Percentiles rank a stretch among this genome's conserved stretches.
Evolutionary conservation across 2,329 filamentous ascomycete species (phyloP).

Genomic region (Ceratocystis cubensis): DNA sequence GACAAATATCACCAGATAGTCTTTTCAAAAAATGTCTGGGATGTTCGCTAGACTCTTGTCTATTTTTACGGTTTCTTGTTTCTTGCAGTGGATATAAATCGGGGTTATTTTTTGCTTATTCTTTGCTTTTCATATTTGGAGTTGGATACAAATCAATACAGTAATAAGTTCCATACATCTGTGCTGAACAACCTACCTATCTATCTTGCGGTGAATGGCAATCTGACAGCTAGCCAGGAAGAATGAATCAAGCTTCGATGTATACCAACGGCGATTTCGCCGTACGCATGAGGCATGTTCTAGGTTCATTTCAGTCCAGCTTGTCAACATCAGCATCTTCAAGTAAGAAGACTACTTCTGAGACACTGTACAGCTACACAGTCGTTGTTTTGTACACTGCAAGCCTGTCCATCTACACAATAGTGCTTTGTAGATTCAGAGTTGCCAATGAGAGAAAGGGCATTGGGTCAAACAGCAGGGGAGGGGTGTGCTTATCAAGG

Average conservation of each 20-base stretch:
- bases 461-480: background rate
- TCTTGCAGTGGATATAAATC: conserved; percentile 2
- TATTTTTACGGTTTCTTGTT: background rate
- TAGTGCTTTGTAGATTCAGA: background rate
- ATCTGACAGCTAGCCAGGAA: too few species aligned
- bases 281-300: too few species aligned
- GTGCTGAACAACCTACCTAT: too few species aligned
- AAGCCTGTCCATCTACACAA: background rate
- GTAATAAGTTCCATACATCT: background rate
- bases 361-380: background rate
- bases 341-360: too few species aligned
- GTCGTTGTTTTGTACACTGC: background rate
- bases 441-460: background rate
- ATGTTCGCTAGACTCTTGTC: background rate
- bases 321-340: too few species aligned
- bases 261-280: too few species aligned
- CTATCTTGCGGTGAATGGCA: too few species aligned
- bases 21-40: background rate
- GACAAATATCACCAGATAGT: conserved; percentile 1
- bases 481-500: background rate
- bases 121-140: background rate
- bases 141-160: background rate
- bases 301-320: too few species aligned
- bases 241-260: too few species aligned
- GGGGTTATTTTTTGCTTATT: background rate